Conservation (phyloP, 2,329 filamentous ascomycete species). For the Diaporthe vexans region DNA sequence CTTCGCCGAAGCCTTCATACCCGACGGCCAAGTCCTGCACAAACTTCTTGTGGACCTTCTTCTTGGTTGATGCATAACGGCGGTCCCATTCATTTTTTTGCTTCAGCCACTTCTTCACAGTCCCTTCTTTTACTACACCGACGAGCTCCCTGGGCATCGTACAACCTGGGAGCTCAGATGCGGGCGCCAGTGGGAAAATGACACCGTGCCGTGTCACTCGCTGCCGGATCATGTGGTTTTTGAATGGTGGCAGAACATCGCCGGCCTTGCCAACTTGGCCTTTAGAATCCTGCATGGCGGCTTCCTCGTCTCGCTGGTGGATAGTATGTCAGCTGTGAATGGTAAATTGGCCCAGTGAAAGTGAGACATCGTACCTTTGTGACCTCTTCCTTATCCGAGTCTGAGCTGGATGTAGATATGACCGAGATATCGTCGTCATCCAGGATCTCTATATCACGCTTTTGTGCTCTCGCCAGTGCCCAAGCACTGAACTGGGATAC, state of each 20-base stretch:
- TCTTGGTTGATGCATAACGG: conserved; percentile 78
- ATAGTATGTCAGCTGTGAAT: neutral
- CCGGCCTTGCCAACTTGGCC: conserved; percentile 84
- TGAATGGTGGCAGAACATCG: conserved; percentile 84
- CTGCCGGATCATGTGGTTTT: conserved; percentile 92
- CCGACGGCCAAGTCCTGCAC: conserved; percentile 80
- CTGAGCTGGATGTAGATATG: conserved; percentile 72
- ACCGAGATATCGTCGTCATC: conserved; percentile 84
- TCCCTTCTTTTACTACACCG: conserved; percentile 83
- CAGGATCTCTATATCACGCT: conserved; percentile 82
- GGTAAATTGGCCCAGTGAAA: neutral
- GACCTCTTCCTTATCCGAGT: conserved; percentile 46
- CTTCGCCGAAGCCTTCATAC: conserved; percentile 77
- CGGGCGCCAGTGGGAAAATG: conserved; percentile 76
- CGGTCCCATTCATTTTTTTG: conserved; percentile 81
- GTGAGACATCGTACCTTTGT: conserved; percentile 41
- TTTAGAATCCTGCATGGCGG: conserved; percentile 42
- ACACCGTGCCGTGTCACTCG: conserved; percentile 83
- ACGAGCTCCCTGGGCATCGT: conserved; percentile 74
- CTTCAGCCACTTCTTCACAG: conserved; percentile 86
- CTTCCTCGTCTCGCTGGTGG: conserved; percentile 42
- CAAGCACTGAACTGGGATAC: conserved; percentile 95
- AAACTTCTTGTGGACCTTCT: conserved; percentile 79
- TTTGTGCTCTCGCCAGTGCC: conserved; percentile 87
- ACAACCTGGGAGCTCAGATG: conserved; percentile 75